Base-by-base conservation (phyloP, 768 basidiomycete genomes). In the Suillus brevipes region DNA sequence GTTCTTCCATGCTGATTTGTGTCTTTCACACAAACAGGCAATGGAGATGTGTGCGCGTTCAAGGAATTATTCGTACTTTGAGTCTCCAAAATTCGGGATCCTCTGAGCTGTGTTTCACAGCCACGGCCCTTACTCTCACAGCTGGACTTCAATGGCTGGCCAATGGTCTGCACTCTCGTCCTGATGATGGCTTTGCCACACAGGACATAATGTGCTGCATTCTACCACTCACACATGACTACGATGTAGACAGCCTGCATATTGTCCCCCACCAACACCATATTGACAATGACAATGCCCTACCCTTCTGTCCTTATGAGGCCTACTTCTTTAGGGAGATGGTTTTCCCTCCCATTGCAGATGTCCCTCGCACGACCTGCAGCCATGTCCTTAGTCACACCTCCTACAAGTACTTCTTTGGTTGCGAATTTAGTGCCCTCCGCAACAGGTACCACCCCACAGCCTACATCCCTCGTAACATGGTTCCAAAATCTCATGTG, bases 161-260 rank as follows among this genome's bases (percentile, higher is more conserved):
- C 4, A 77, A 76, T 49, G 60, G 67, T 2, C 67, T 77, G 6
- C 74, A 76, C 63, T 74, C 74, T 3, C 62, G 66, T 0, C 74
- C 74, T 0, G 75, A 77, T 43, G 60, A 71, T 6, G 66, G 71
- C 1, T 56, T 56, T 8, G 60, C 69, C 3, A 58, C 61, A 2
- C 66, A 73, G 43, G 64, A 74, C 2, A 55, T 77, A 0, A 68
- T 77, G 56, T 43, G 53, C 4, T 42, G 63, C 3, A 64, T 68
- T 31, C 69, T 77, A 3, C 76, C 76, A 2, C 55, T 64, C 64
- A 70, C 74, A 71, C 73, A 74, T 13, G 42, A 60, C 12, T 60
- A 60, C 20, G 20, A 60, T 9, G 6, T 25, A 5, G 60, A 45
- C 8, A 13, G 25, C 12, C 0, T 60, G 1, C 36, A 20, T 31